Evolutionary conservation across 75 land plant genomes (phyloP), one percentile per base, ranked within the genome.

Genomic region (Pinus albicaulis): DNA sequence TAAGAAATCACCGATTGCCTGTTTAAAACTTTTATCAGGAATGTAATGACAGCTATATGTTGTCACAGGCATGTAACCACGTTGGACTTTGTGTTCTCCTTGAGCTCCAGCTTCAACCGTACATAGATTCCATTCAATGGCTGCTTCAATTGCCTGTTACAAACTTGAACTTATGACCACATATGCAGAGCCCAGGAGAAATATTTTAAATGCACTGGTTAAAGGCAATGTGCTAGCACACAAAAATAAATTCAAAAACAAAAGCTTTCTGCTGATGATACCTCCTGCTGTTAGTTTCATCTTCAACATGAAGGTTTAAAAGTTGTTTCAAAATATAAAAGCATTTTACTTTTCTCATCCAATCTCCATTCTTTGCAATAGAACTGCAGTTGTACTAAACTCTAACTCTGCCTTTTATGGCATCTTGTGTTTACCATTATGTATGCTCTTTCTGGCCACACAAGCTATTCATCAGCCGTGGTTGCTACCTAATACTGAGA

Each of bases 71-170:
- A 90, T 59, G 75, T 94, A 97, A 34, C 99, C 99, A 17, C 99
- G 84, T 78, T 97, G 98, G 75, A 97, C 86, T 79, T 97, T 97
- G 80, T 97, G 99, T 80, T 97, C 99, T 52, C 99, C 99, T 80
- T 97, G 99, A 57, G 99, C 99, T 78, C 99, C 99, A 17, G 99
- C 99, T 84, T 97, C 99, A 44, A 97, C 99, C 55, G 82, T 92
- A 56, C 84, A 74, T 34, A 97, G 82, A 38, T 83, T 83, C 79
- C 90, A 83, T 74, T 97, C 99, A 59, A 97, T 97, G n/a, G 99
- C 99, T 41, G 99, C 99, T 80, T 97, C 99, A 73, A 97, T 97
- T 56, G 99, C 99, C 99, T 97, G 82, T 24, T 68, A n/a, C 71
- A 68, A 10, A 38, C 48, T 44, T n/a, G 19, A 68, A 68, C 19